Evolutionary conservation across 2,329 filamentous ascomycete species (phyloP).

Genomic region (Sordariomycetes sp.): DNA sequence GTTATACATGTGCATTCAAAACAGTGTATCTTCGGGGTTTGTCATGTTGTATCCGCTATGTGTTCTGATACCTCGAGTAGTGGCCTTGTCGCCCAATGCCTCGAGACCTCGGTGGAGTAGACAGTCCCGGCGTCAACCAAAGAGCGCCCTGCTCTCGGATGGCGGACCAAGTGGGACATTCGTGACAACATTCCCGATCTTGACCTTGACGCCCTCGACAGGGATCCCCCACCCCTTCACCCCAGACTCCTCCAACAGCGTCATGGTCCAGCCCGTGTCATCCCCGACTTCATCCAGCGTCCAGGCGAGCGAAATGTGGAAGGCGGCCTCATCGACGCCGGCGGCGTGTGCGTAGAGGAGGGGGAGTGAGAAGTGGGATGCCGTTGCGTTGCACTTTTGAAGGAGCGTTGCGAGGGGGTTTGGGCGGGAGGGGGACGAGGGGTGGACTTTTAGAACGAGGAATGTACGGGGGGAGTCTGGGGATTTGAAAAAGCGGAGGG

Average conservation of each 20-base stretch:
- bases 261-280: constrained; percentile 21
- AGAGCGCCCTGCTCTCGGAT: neutral
- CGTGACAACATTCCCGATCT: constrained; percentile 57
- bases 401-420: constrained; percentile 51
- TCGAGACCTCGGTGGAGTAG: too few species aligned
- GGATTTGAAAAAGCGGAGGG: constrained; percentile 35
- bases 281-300: constrained; percentile 36
- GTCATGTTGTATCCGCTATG: neutral
- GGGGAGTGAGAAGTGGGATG: constrained; percentile 49
- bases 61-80: neutral
- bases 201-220: constrained; percentile 54
- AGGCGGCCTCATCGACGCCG: constrained; percentile 31
- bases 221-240: constrained; percentile 30
- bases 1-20: neutral
- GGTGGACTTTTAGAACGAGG: constrained; percentile 56
- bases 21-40: neutral
- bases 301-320: constrained; percentile 90
- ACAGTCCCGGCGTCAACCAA: neutral
- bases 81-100: too few species aligned
- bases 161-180: neutral
- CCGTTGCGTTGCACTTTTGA: constrained; percentile 49
- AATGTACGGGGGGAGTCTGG: constrained; percentile 63
- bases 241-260: constrained; percentile 10
- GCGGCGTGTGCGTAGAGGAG: constrained; percentile 45
- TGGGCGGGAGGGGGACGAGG: neutral